Base-by-base conservation (phyloP, 306 rosid species). In the Pterocarpus santalinus region DNA sequence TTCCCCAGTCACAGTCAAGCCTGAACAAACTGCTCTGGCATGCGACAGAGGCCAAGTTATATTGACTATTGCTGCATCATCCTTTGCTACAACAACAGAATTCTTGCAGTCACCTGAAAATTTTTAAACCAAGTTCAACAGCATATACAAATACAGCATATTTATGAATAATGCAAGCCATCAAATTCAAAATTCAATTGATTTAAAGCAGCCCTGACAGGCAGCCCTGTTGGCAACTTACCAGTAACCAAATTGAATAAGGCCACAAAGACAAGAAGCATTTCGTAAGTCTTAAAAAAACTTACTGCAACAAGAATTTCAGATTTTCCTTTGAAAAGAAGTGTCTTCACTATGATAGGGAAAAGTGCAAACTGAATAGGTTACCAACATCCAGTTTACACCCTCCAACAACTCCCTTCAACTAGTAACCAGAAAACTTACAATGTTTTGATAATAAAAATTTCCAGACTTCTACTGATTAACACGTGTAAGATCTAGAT, bases 41-140 rank as follows among this genome's bases (percentile, higher is more conserved):
- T 87, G 85, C 4, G 87, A 73, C 33, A 61, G 80, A 36, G 87
- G 90, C 87, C 90, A 87, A 47, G 87, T 83, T 77, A 87, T 87
- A 65, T 87, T 86, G n/a, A 84, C 80, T n/a, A 84, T 64, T 43
- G 72, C 69, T 15, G 73, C 86, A 2, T 49, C 84, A 16, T 77
- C 72, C 74, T 81, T 87, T 14, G 87, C 87, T n/a, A 78, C 77
- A 34, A 81, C 83, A 53, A 44, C 3, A 2, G 84, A 87, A 30
- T 84, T 84, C 82, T 84, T 73, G 86, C 80, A 52, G 36, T 87
- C 90, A 6, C 90, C 90, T 84, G 64, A 67, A 83, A 70, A 53
- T 5, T 32, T 55, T 65, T 4, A 0, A 38, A 63, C 30, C 36
- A 52, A 34, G 14, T 56, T 41, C 2, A 41, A 41, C 46, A 5